Evolutionary conservation across 768 basidiomycete genomes (phyloP), one percentile per base, ranked within the genome.

Genomic region (Phlegmacium glaucopus): DNA sequence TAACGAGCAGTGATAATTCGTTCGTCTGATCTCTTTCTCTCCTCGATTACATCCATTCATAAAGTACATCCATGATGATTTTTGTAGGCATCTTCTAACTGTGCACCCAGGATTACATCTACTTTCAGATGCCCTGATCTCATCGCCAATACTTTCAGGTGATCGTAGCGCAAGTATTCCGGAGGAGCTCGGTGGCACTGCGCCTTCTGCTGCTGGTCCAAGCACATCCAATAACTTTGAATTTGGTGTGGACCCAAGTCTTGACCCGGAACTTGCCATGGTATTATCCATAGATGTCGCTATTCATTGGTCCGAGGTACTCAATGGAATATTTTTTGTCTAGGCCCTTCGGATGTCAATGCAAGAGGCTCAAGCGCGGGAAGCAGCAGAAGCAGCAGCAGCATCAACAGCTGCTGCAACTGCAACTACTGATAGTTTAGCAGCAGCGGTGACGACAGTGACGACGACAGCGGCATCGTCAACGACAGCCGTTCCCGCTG

Each of bases 261-360:
- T 97, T 50, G 95, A 98, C 62, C 95, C 95, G 0, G 95, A 98
- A 64, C 76, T 99, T 39, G 95, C 96, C 2, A 93, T 97, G 92
- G 94, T 92, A 47, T 50, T 78, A 65, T 17, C 22, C 42, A 6
- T 34, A 16, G 45, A 22, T 8, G 12, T 29, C 45, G 15, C 35
- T 27, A 5, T 22, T 5, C 2, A 3, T 26, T 13, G 13, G 30
- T 36, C n/a, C 37, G 17, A 38, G 4, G 10, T 28, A 29, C 29
- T n/a, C 11, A 43, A 15, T 18, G n/a, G 37, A 28, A 17, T 32
- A 11, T 6, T 26, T 15, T 27, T 35, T 5, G 40, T 22, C 22
- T 45, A 96, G 94, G 95, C 94, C 9, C 78, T 99, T 35, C 88
- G 94, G 29, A 91, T 98, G 90, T 97, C 94, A 1, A 83, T 98